phyloP scores from a whole-genome alignment of 2,329 filamentous ascomycete genomes.

The Epichloe glyceriae region DNA sequence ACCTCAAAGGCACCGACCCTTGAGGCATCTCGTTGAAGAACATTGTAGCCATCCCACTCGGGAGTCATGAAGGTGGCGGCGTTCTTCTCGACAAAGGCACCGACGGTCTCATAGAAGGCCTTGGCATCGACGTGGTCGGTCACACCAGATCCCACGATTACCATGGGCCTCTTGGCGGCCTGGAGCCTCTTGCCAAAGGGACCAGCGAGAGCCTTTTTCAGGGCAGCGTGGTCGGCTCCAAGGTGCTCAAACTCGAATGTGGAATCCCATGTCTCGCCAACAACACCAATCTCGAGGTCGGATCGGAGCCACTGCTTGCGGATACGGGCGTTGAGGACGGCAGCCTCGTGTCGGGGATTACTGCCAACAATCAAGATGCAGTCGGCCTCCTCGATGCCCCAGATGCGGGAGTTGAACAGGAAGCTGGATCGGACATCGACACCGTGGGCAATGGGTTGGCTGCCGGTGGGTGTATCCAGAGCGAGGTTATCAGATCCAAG shows the following conservation, averaged over 20 bases:
- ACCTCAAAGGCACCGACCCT: slow-evolving; percentile 90
- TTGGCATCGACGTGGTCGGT: slow-evolving; percentile 86
- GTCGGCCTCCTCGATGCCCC: slow-evolving; percentile 88
- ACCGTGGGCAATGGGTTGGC: slow-evolving; percentile 76
- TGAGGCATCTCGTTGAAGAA: slow-evolving; percentile 87
- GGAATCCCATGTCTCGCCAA: slow-evolving; percentile 83
- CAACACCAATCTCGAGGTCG: slow-evolving; percentile 80
- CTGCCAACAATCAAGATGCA: slow-evolving; percentile 84
- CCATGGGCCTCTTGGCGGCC: slow-evolving; percentile 84
- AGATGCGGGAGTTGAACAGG: slow-evolving; percentile 91
- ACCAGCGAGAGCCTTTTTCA: slow-evolving; percentile 77
- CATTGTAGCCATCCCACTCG: slow-evolving; percentile 96
- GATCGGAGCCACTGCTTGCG: slow-evolving; percentile 96
- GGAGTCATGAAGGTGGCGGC: slow-evolving; percentile 72
- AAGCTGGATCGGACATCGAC: slow-evolving; percentile 91
- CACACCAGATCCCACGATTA: slow-evolving; percentile 84
- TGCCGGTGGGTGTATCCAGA: slow-evolving; percentile 77
- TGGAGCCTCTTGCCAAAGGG: slow-evolving; percentile 88
- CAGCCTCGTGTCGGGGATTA: slow-evolving; percentile 90
- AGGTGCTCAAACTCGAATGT: slow-evolving; percentile 94
- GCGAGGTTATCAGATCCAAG: slow-evolving; percentile 93
- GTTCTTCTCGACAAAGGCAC: slow-evolving; percentile 86
- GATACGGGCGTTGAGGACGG: slow-evolving; percentile 90
- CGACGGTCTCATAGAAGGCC: slow-evolving; percentile 84
- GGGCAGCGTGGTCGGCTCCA: slow-evolving; percentile 60